A percentile compares a stretch with the other conserved stretches of the same genome.
Evolutionary conservation across 176 grass and related monocot genomes (phyloP).

Genomic region (Cenchrus fungigraminus): DNA sequence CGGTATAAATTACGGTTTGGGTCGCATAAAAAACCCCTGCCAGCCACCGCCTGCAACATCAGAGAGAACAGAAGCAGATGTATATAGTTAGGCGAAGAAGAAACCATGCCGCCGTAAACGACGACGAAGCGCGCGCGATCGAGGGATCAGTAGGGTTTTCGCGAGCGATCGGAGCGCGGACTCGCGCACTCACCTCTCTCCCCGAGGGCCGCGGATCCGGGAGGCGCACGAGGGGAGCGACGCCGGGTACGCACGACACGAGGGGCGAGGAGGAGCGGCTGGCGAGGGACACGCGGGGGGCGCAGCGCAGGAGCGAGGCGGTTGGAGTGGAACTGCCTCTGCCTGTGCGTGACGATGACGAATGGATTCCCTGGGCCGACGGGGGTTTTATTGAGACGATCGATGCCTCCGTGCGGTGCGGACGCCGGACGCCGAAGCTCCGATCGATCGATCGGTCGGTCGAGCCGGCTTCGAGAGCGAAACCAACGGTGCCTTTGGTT

Average conservation of each 20-base stretch:
- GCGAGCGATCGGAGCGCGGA: conserved; percentile 4
- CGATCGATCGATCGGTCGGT: not conserved
- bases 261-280: not conserved
- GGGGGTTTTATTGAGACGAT: conserved; percentile 17
- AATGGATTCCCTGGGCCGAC: not conserved
- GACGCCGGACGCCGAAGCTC: not conserved
- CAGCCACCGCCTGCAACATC: conserved; percentile 9
- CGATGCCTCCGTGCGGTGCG: not conserved
- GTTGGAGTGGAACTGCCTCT: not conserved
- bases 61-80: not conserved
- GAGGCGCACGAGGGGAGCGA: conserved; percentile 13
- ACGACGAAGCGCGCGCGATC: not conserved
- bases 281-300: not conserved
- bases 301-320: not conserved
- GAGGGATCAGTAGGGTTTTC: not conserved
- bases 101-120: not conserved
- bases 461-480: not conserved
- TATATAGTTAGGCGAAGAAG: not conserved
- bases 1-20: too few relatives aligned
- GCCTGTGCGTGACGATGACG: not conserved
- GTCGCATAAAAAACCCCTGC: too few relatives aligned
- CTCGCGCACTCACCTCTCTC: conserved; percentile 23
- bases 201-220: conserved; percentile 20
- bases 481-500: not conserved
- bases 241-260: not conserved